phyloP scores from a whole-genome alignment of 805 yeast species.

The Candida corydali region DNA sequence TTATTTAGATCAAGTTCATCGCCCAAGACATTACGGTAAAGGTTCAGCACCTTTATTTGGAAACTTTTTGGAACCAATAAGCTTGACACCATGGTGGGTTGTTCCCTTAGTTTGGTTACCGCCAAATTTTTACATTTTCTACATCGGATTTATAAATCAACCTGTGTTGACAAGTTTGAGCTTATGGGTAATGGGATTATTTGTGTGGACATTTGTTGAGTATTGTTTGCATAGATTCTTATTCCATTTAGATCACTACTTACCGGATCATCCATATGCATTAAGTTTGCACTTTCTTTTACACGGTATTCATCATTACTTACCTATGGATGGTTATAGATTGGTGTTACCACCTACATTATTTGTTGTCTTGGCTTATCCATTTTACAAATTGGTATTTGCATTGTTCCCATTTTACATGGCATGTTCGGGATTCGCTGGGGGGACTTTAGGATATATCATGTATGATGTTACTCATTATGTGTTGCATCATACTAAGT shows the following conservation, averaged over 20 bases:
- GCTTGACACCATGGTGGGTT: conserved; percentile 92
- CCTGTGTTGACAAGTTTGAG: conserved; percentile 45
- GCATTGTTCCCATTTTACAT: conserved; percentile 68
- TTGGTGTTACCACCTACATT: conserved; percentile 96
- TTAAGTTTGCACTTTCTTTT: conserved; percentile 82
- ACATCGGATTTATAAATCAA: conserved; percentile 51
- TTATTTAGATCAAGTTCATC: conserved; percentile 92
- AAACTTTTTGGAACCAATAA: conserved; percentile 86
- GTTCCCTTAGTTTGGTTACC: conserved; percentile 90
- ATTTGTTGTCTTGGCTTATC: conserved; percentile 66
- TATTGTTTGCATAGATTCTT: conserved; percentile 84
- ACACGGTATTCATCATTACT: conserved; percentile 95
- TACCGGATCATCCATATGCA: conserved; percentile 76
- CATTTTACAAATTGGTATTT: conserved; percentile 79
- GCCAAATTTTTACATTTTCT: conserved; percentile 59
- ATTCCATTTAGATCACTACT: conserved; percentile 84
- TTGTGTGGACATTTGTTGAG: conserved; percentile 91
- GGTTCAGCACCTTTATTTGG: conserved; percentile 97
- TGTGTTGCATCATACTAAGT: conserved; percentile 79
- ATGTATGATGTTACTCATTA: conserved; percentile 93
- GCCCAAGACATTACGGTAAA: conserved; percentile 97
- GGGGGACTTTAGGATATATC: conserved; percentile 92
- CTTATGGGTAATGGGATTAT: conserved; percentile 75
- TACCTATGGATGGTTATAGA: conserved; percentile 94
- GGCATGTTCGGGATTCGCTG: conserved; percentile 93